Conservation (phyloP, 148 eudicot species). For the Salicornia ramosissima region DNA sequence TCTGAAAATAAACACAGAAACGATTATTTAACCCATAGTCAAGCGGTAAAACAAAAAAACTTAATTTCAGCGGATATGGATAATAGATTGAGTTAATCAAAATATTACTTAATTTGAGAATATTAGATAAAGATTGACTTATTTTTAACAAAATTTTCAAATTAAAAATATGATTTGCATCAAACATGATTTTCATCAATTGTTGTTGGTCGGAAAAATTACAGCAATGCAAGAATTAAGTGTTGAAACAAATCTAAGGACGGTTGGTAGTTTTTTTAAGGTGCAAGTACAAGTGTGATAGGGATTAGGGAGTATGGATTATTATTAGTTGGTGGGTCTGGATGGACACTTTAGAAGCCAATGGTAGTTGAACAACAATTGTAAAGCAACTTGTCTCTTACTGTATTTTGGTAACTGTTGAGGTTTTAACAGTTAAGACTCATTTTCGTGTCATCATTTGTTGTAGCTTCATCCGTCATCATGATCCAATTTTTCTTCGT, state of each 20-base stretch:
- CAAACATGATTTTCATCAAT: background rate
- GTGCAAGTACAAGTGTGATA: too few species aligned
- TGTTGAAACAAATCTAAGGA: background rate
- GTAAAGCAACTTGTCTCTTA: background rate
- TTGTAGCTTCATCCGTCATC: background rate
- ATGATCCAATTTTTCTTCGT: background rate
- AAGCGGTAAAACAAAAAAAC: too few species aligned
- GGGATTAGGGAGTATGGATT: too few species aligned
- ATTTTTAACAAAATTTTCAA: too few species aligned
- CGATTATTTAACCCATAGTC: too few species aligned
- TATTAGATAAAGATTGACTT: too few species aligned
- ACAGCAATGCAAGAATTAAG: background rate
- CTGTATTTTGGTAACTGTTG: background rate
- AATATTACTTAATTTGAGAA: too few species aligned
- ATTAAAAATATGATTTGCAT: background rate
- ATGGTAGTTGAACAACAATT: background rate
- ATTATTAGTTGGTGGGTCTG: background rate
- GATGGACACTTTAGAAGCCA: background rate
- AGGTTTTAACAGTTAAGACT: background rate
- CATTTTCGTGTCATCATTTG: background rate
- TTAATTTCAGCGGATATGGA: too few species aligned
- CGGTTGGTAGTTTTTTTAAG: background rate
- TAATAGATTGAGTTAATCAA: too few species aligned
- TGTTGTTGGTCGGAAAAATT: slow-evolving; percentile 9
- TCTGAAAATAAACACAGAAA: too few species aligned